Percentiles rank a stretch among this genome's conserved stretches.
These are phyloP conservation scores for Peribolospora kevripleyi DNA, from an alignment of 768 basidiomycete species.

Conservation along the genomic window DNA sequence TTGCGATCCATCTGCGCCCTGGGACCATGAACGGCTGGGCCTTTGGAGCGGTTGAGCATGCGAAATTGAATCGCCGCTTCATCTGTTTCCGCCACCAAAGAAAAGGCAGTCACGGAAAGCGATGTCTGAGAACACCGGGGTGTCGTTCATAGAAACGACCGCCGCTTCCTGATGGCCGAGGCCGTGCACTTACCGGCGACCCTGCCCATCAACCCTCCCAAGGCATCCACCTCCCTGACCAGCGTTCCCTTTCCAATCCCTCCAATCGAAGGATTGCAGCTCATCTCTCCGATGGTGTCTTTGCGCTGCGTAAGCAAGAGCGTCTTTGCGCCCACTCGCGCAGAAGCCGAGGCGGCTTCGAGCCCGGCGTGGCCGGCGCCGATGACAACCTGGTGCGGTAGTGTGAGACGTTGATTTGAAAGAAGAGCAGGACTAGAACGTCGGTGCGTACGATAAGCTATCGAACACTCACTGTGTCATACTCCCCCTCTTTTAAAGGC, in stretches of 20 bases:
- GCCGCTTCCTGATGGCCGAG: too few relatives aligned
- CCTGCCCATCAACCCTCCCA: slow-evolving; percentile 63
- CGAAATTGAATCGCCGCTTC: slow-evolving; percentile 73
- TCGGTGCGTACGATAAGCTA: too few relatives aligned
- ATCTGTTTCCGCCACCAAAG: slow-evolving; percentile 33
- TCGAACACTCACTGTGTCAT: too few relatives aligned
- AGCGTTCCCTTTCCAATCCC: slow-evolving; percentile 63
- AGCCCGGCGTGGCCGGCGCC: slow-evolving; percentile 85
- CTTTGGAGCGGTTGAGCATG: slow-evolving; percentile 60
- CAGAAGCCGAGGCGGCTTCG: slow-evolving; percentile 69
- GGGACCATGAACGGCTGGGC: slow-evolving; percentile 75
- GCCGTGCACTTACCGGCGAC: slow-evolving; percentile 37
- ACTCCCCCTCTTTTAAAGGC: too few relatives aligned
- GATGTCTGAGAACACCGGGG: background rate
- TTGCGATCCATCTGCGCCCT: slow-evolving; percentile 70
- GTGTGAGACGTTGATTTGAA: too few relatives aligned
- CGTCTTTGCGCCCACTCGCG: slow-evolving; percentile 57
- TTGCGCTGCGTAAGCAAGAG: slow-evolving; percentile 57
- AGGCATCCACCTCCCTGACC: slow-evolving; percentile 71
- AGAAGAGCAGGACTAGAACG: too few relatives aligned
- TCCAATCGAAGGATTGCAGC: slow-evolving; percentile 79
- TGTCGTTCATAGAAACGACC: too few relatives aligned
- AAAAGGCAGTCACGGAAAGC: background rate
- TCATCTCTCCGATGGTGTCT: slow-evolving; percentile 57
- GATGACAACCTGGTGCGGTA: slow-evolving; percentile 32